Percentiles rank a stretch among this genome's conserved stretches.
These are phyloP conservation scores for Chaetomiaceae sp. DNA, from an alignment of 2,329 filamentous ascomycete species.

Conservation along the genomic window DNA sequence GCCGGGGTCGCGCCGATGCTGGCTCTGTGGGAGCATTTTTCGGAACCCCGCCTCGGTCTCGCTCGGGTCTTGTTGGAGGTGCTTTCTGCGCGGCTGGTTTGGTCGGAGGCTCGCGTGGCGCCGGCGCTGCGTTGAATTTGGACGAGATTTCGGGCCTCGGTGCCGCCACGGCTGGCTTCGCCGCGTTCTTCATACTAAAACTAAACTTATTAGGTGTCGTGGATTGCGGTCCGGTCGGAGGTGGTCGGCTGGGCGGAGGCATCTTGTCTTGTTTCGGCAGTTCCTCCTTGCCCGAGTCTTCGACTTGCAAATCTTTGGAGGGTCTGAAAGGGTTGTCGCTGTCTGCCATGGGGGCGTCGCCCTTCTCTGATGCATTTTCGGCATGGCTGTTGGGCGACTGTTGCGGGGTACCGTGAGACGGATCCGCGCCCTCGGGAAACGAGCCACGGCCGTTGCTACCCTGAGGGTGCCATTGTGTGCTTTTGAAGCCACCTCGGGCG, in stretches of 20 bases:
- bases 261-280: constrained; percentile 47
- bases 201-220: constrained; percentile 68
- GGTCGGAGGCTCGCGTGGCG: constrained; percentile 36
- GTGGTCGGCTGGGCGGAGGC: constrained; percentile 50
- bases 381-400: constrained; percentile 25
- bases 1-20: constrained; percentile 41
- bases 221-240: constrained; percentile 50
- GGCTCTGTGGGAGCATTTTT: constrained; percentile 39
- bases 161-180: constrained; percentile 50
- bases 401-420: constrained; percentile 31
- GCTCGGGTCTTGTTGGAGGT: constrained; percentile 20
- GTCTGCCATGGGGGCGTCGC: constrained; percentile 40
- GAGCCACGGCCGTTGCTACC: constrained; percentile 32
- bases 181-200: constrained; percentile 82
- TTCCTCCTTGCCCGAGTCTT: constrained; percentile 50
- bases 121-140: constrained; percentile 61
- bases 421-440: constrained; percentile 29
- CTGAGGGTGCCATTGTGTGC: constrained; percentile 62
- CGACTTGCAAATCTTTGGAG: constrained; percentile 59
- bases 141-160: constrained; percentile 63
- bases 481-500: constrained; percentile 60
- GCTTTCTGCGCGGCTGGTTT: constrained; percentile 32
- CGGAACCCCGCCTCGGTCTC: constrained; percentile 20
- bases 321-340: constrained; percentile 58
- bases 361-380: constrained; percentile 26